Evolutionary conservation across 176 grass and related monocot species (phyloP), one percentile per base, ranked within the genome.

Genomic region (Oryza coarctata): DNA sequence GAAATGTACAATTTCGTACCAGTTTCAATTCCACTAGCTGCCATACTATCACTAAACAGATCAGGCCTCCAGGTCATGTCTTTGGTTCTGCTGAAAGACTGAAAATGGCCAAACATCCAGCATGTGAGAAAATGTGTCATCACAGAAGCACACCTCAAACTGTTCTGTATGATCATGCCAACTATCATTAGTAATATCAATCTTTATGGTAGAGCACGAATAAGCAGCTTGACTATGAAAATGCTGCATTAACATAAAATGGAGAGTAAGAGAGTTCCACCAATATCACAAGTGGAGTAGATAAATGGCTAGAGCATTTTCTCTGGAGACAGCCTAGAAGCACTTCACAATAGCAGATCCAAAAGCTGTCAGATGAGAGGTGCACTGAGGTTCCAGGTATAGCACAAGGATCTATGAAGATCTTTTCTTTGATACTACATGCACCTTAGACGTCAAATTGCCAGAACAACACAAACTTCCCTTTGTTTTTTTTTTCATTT

Each of bases 1-100:
- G 97, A 99, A 86, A 99, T 93, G 74, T 95, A 99, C 71, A 99
- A 45, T 85, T 99, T 99, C 67, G 95, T 94, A 85, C 95, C 88
- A 80, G 88, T 92, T 82, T 90, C 90, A 65, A 94, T 92, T 85
- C 87, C 87, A 86, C 76, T 70, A 64, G 90, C 82, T 18, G 80
- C 89, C 84, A 96, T 92, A 88, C 89, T 92, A 80, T 92, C 93
- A 86, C 83, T 91, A 85, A 95, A 96, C 29, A 99, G 85, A 94
- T 96, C 93, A 87, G 86, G 85, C 83, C 97, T 96, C 97, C 89
- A 94, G 65, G 86, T 93, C 82, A 93, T 96, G 80, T 89, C 89
- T 85, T 93, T 99, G 83, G 89, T 88, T 94, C 89, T 91, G 87
- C 88, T 91, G 82, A 96, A 96, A 85, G 97, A 94, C 93, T 99